Evolutionary conservation across 2,329 filamentous ascomycete species (phyloP).

Genomic region (Phaeosphaeria sp.): DNA sequence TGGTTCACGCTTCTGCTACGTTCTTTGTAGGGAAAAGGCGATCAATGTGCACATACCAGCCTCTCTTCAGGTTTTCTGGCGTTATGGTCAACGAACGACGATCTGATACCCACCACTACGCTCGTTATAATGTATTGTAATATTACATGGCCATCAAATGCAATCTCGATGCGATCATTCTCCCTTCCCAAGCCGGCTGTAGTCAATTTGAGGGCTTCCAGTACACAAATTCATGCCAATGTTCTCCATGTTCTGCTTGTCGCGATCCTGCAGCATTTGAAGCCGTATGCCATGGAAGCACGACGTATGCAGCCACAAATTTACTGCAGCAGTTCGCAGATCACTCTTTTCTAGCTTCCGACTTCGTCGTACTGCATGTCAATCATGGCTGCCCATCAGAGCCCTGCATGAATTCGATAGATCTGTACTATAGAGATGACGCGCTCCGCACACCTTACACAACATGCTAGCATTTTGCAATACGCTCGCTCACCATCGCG

Average conservation of each 20-base stretch:
- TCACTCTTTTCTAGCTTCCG: neutral
- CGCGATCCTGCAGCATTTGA: neutral
- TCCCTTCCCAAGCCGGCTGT: neutral
- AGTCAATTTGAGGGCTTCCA: neutral
- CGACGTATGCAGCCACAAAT: neutral
- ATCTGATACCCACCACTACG: constrained; percentile 27
- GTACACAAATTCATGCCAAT: neutral
- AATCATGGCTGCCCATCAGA: neutral
- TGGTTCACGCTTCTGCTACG: neutral
- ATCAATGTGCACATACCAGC: neutral
- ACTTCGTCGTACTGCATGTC: neutral
- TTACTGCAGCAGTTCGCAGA: neutral
- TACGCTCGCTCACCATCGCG: neutral
- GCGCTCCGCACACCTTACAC: neutral
- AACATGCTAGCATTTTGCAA: neutral
- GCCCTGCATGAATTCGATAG: neutral
- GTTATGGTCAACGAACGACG: neutral
- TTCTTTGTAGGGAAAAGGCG: neutral
- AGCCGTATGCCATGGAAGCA: neutral
- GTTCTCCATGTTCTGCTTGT: neutral
- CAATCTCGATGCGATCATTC: neutral
- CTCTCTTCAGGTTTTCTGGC: constrained; percentile 1
- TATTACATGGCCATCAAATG: constrained; percentile 3
- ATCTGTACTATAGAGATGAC: neutral
- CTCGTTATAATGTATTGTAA: constrained; percentile 17